Evolutionary conservation across 2,329 filamentous ascomycete species (phyloP).

Genomic region (Penicillium sp.): DNA sequence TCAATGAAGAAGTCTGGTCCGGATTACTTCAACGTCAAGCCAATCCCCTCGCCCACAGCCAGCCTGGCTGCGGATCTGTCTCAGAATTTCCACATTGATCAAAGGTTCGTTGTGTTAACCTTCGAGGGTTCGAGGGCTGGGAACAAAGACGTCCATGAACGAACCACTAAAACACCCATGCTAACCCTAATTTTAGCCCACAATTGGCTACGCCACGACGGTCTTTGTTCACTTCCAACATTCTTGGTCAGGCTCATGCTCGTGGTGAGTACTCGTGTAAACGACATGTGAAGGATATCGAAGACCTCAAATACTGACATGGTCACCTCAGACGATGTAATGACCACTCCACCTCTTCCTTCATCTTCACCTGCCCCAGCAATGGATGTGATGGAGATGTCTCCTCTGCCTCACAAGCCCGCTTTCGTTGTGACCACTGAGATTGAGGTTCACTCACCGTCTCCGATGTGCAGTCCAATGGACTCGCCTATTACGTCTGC

Average conservation of each 20-base stretch:
- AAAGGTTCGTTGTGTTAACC: slow-evolving; percentile 69
- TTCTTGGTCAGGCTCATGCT: slow-evolving; percentile 65
- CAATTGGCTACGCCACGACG: slow-evolving; percentile 82
- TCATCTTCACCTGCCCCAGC: slow-evolving; percentile 79
- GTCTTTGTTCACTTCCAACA: slow-evolving; percentile 78
- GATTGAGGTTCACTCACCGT: slow-evolving; percentile 74
- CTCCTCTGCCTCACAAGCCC: slow-evolving; percentile 86
- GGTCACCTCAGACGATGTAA: slow-evolving; percentile 63
- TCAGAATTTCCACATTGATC: slow-evolving; percentile 95
- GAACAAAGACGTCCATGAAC: slow-evolving; percentile 9
- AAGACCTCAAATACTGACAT: background rate
- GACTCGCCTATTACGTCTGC: slow-evolving; percentile 48
- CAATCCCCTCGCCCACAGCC: slow-evolving; percentile 83
- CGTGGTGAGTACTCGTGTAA: slow-evolving; percentile 57
- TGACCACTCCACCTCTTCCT: slow-evolving; percentile 82
- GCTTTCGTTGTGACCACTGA: slow-evolving; percentile 66
- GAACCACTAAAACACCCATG: slow-evolving; percentile 23
- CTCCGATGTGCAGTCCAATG: slow-evolving; percentile 61
- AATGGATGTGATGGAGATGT: slow-evolving; percentile 88
- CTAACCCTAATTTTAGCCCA: slow-evolving; percentile 66
- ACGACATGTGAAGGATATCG: background rate
- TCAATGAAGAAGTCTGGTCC: slow-evolving; percentile 70
- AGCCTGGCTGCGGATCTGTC: slow-evolving; percentile 93
- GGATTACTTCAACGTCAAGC: slow-evolving; percentile 84
- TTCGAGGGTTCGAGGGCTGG: slow-evolving; percentile 7